These are phyloP conservation scores for Phytophthora ramorum DNA, from an alignment of 352 stramenopile genomes.

Conservation along the genomic window DNA sequence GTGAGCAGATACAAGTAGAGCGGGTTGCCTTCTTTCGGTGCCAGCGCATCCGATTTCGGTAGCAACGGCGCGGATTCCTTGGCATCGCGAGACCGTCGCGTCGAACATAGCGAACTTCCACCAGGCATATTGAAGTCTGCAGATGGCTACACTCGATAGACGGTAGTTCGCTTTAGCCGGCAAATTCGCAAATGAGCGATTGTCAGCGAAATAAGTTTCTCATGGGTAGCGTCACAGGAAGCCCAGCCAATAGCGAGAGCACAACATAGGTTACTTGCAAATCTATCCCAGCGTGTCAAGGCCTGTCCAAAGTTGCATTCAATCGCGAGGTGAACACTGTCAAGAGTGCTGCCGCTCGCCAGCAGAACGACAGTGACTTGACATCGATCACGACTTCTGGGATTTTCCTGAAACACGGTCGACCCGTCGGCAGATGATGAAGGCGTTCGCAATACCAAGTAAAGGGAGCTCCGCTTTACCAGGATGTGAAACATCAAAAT, in stretches of 20 bases:
- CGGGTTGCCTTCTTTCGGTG: slow-evolving; percentile 23
- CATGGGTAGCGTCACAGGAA: slow-evolving; percentile 18
- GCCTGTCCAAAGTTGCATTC: slow-evolving; percentile 19
- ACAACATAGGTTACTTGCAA: slow-evolving; percentile 30
- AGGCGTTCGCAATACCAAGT: too few relatives aligned
- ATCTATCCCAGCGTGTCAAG: slow-evolving; percentile 7
- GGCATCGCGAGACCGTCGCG: not conserved
- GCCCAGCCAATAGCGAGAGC: slow-evolving; percentile 18
- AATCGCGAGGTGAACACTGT: slow-evolving; percentile 1
- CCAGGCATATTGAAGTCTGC: slow-evolving; percentile 30
- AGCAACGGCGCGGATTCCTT: slow-evolving; percentile 24
- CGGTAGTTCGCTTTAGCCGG: slow-evolving; percentile 5
- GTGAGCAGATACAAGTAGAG: slow-evolving; percentile 67
- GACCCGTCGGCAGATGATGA: too few relatives aligned
- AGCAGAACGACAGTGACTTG: not conserved
- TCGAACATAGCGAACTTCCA: slow-evolving; percentile 7
- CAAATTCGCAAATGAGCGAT: slow-evolving; percentile 22
- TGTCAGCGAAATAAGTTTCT: not conserved
- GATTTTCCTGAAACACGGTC: too few relatives aligned
- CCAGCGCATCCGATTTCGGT: slow-evolving; percentile 18
- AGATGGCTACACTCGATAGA: slow-evolving; percentile 17
- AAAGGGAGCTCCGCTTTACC: too few relatives aligned
- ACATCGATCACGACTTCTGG: not conserved
- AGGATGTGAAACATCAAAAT: too few relatives aligned
- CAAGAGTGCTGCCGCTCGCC: not conserved